A percentile compares a stretch with the other conserved stretches of the same genome.
phyloP scores from a whole-genome alignment of 2,329 filamentous ascomycete species.

The Saccharata proteae region DNA sequence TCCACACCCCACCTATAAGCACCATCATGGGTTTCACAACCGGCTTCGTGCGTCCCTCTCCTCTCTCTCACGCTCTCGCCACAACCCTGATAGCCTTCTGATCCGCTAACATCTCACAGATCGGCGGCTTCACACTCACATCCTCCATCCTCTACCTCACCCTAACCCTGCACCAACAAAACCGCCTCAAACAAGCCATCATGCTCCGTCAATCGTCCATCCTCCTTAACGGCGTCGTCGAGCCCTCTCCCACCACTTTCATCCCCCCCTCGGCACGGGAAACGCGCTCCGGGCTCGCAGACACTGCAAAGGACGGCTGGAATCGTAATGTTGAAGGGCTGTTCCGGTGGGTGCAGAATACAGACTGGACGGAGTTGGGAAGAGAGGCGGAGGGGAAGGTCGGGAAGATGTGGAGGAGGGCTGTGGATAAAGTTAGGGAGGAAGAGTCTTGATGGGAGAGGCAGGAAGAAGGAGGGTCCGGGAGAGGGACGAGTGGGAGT shows the following conservation, averaged over 20 bases:
- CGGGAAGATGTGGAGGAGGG: conserved; percentile 17
- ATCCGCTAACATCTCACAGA: conserved; percentile 18
- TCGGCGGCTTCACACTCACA: conserved; percentile 40
- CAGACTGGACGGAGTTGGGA: conserved; percentile 32
- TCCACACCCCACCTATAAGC: too few relatives aligned
- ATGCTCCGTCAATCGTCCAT: conserved; percentile 34
- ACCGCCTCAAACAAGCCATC: conserved; percentile 32
- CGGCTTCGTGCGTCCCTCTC: conserved; percentile 32
- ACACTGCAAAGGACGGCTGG: conserved; percentile 39
- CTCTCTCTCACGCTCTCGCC: not conserved
- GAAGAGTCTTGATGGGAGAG: conserved; percentile 6
- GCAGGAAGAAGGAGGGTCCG: conserved; percentile 9
- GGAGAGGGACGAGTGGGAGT: conserved; percentile 10
- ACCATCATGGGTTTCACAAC: conserved; percentile 39
- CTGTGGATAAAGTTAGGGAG: conserved; percentile 3
- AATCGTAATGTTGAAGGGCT: conserved; percentile 34
- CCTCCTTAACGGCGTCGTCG: conserved; percentile 31
- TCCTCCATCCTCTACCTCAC: conserved; percentile 29
- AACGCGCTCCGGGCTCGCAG: conserved; percentile 28
- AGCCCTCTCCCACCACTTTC: conserved; percentile 28
- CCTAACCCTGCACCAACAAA: conserved; percentile 32
- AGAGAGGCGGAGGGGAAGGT: conserved; percentile 30
- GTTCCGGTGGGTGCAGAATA: conserved; percentile 30
- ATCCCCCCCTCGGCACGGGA: conserved; percentile 25
- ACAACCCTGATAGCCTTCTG: not conserved